phyloP scores from a whole-genome alignment of 495 filamentous ascomycete genomes.

The Lepraria neglecta region DNA sequence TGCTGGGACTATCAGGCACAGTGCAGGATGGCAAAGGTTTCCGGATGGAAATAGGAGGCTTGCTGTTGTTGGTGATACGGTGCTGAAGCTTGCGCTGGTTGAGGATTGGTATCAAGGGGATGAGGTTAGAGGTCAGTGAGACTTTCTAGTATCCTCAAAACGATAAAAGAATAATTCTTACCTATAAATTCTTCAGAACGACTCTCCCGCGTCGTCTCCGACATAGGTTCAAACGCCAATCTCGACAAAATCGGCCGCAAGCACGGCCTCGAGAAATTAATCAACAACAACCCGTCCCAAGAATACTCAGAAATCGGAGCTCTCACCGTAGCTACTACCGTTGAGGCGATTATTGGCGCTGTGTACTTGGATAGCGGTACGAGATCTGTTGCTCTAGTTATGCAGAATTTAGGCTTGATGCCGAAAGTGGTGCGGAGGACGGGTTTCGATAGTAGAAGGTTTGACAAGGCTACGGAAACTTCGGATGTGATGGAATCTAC shows the following conservation, averaged over 20 bases:
- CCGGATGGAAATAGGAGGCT: conserved; percentile 21
- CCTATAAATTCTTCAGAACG: conserved; percentile 8
- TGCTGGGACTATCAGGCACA: background rate
- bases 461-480: no score
- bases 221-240: conserved; percentile 16
- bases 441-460: background rate
- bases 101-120: conserved; percentile 17
- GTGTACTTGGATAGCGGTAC: conserved; percentile 22
- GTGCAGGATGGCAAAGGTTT: background rate
- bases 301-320: background rate
- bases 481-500: no score
- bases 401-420: conserved; percentile 18
- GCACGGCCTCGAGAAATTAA: conserved; percentile 5
- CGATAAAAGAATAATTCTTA: background rate
- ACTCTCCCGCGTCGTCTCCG: background rate
- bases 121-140: conserved; percentile 8
- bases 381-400: conserved; percentile 8
- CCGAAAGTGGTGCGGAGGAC: conserved; percentile 8
- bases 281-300: conserved; percentile 14
- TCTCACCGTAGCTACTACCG: conserved; percentile 14
- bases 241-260: conserved; percentile 11
- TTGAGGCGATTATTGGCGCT: conserved; percentile 23
- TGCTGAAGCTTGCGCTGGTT: conserved; percentile 17
- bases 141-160: background rate
- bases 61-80: conserved; percentile 18